These are phyloP conservation scores for Aspergillus heteromorphus DNA, from an alignment of 495 filamentous ascomycete genomes.

Conservation along the genomic window DNA sequence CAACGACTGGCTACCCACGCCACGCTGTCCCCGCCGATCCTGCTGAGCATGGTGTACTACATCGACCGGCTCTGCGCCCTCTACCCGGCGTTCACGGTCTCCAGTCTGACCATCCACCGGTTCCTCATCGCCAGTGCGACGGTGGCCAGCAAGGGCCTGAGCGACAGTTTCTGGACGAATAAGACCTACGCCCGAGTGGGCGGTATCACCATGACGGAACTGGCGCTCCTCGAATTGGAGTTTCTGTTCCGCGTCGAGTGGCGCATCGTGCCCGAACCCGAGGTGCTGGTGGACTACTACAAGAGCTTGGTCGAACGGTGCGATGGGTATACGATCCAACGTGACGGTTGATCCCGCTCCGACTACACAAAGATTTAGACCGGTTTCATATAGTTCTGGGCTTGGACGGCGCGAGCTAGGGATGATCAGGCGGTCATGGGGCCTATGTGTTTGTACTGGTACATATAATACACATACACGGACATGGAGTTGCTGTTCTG, in stretches of 20 bases:
- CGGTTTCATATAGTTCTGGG: not conserved
- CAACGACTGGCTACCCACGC: constrained; percentile 90
- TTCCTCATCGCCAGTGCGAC: constrained; percentile 95
- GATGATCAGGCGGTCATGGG: not conserved
- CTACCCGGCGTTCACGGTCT: constrained; percentile 91
- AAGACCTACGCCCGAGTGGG: constrained; percentile 90
- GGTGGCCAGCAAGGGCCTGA: constrained; percentile 91
- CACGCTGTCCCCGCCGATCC: constrained; percentile 83
- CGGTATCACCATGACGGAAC: constrained; percentile 78
- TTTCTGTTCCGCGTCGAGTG: constrained; percentile 88
- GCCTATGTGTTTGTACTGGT: constrained; percentile 9
- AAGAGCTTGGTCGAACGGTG: constrained; percentile 71
- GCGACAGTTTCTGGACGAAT: constrained; percentile 97
- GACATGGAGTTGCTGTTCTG: constrained; percentile 13
- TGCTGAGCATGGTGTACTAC: constrained; percentile 99
- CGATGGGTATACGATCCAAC: constrained; percentile 53
- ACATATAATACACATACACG: constrained; percentile 12
- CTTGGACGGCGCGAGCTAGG: not conserved
- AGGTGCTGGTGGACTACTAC: constrained; percentile 90
- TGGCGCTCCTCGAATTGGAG: constrained; percentile 91
- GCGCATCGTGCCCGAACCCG: constrained; percentile 93
- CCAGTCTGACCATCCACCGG: constrained; percentile 89
- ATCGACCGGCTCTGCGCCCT: constrained; percentile 91
- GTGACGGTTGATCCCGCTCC: constrained; percentile 6
- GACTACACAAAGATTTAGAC: not conserved